These are phyloP conservation scores for Diaporthe velutina DNA, from an alignment of 2,329 filamentous ascomycete species.

Conservation along the genomic window DNA sequence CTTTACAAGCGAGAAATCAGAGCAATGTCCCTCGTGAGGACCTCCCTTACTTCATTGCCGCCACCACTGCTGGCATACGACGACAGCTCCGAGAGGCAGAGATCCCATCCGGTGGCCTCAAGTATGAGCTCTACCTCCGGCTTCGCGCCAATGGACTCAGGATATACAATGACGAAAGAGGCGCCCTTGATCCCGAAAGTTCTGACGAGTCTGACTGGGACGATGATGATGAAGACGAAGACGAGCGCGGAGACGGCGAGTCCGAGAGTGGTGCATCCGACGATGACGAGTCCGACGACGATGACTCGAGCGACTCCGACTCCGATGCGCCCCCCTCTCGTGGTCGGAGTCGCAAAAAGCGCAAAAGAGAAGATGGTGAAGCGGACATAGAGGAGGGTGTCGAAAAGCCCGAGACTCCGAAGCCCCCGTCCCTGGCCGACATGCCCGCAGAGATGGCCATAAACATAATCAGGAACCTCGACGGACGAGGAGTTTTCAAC, in stretches of 20 bases:
- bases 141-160: neutral
- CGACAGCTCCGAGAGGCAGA: conserved; percentile 1
- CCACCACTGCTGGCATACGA: neutral
- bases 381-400: neutral
- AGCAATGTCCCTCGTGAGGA: neutral
- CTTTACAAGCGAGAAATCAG: neutral
- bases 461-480: neutral
- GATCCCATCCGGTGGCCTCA: neutral
- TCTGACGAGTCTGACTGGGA: neutral
- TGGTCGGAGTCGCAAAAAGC: neutral
- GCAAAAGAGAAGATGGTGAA: neutral
- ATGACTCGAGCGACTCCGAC: neutral
- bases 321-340: neutral
- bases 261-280: neutral
- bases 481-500: neutral
- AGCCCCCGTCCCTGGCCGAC: neutral
- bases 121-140: conserved; percentile 8
- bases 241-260: neutral
- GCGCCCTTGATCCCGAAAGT: neutral
- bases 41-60: neutral
- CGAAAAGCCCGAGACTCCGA: neutral
- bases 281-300: neutral
- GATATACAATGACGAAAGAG: neutral
- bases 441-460: neutral
- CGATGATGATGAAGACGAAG: neutral